These are phyloP conservation scores for Escovopsis sp. DNA, from an alignment of 2,329 filamentous ascomycete species.

Conservation along the genomic window DNA sequence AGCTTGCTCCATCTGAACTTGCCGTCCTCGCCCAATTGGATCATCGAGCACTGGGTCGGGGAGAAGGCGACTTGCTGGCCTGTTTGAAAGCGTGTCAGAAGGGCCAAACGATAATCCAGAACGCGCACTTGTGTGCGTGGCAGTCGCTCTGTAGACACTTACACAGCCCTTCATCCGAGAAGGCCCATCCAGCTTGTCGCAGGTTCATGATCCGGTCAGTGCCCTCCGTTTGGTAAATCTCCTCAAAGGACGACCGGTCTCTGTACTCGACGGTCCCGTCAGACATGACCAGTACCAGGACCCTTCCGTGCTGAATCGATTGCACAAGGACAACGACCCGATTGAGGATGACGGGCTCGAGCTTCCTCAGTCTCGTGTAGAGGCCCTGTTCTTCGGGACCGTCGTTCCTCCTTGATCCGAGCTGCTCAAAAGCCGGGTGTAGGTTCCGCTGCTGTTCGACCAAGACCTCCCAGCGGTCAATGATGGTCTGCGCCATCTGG, in stretches of 20 bases:
- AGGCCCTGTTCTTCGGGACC: constrained; percentile 19
- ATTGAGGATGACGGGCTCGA: constrained; percentile 54
- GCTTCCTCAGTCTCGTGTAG: constrained; percentile 38
- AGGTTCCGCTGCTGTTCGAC: constrained; percentile 51
- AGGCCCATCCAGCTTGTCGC: constrained; percentile 65
- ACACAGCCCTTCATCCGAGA: constrained; percentile 51
- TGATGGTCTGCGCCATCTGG: constrained; percentile 54
- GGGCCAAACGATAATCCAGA: neutral
- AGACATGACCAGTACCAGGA: constrained; percentile 58
- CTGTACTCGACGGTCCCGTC: constrained; percentile 73
- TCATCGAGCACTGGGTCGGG: constrained; percentile 43
- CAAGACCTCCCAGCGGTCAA: constrained; percentile 68
- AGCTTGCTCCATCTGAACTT: constrained; percentile 44
- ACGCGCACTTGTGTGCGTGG: neutral
- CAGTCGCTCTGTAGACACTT: constrained; percentile 14
- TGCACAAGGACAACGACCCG: constrained; percentile 58
- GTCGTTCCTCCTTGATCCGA: constrained; percentile 48
- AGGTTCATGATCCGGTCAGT: constrained; percentile 53
- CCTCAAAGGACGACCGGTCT: constrained; percentile 58
- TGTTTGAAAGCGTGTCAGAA: constrained; percentile 14
- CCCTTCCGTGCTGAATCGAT: constrained; percentile 53
- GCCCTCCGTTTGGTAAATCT: constrained; percentile 50
- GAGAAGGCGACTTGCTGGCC: constrained; percentile 47
- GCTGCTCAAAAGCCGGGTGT: constrained; percentile 64
- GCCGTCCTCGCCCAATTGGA: constrained; percentile 43